Evolutionary conservation across 148 eudicot species (phyloP), one percentile per base, ranked within the genome.

Genomic region (Rhododendron williamsianum): DNA sequence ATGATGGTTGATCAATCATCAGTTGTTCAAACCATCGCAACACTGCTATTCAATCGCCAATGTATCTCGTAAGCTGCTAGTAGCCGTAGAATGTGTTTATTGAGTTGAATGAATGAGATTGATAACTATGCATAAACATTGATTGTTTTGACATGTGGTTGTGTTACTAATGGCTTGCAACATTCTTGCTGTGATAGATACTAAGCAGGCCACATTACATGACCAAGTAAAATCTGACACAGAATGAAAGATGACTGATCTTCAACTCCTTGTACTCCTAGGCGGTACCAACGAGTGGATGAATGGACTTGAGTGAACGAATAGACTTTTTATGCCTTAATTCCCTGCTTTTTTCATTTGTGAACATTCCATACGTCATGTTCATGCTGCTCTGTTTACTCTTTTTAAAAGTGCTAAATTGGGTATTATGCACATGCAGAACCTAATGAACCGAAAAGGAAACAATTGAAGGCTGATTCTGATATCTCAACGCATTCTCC

Each of bases 401-500:
- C 11, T 65, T 77, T 69, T 65, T 77, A 6, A 63, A 41, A 71
- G 9, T 73, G 43, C 35, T 60, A 19, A 58, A 49, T 27, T 77
- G 27, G 41, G 49, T 80, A 41, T 78, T 84, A 78, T 84, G 19
- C 46, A 48, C 30, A 65, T 87, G 89, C 98, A 97, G 98, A 97
- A 87, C 94, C 96, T 82, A 89, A 88, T 87, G 98, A 95, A 81
- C 98, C 89, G 89, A 97, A 93, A 84, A 97, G 92, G 93, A 96
- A 89, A 89, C 89, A 91, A 89, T 87, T 89, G 90, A 97, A 97
- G 86, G 89, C 91, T 56, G 98, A 95, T 90, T 85, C 96, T 35
- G 96, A 95, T 56, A 82, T 86, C 82, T 65, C 94, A 81, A 92
- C 92, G 90, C 91, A 87, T 30, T 90, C 98, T 87, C 90, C 95